phyloP scores from a whole-genome alignment of 495 filamentous ascomycete species.

The Aspergillus olivimuriae region DNA sequence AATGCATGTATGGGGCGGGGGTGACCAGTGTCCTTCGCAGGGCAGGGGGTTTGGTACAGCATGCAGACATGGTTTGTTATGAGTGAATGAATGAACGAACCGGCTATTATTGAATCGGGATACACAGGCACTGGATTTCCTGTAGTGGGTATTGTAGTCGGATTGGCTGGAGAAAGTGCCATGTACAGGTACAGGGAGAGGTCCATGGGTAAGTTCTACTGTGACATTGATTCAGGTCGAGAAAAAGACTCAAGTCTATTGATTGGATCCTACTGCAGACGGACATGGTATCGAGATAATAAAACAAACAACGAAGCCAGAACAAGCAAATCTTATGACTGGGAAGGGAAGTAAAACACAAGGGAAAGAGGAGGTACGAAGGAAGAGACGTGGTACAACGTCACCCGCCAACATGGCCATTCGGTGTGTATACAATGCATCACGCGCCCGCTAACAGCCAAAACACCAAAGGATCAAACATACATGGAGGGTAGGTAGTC shows the following conservation, averaged over 20 bases:
- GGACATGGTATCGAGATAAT: background rate
- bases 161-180: no score
- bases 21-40: background rate
- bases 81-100: constrained; percentile 41
- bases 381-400: no score
- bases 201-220: no score
- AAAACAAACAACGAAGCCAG: background rate
- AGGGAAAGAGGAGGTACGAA: no score
- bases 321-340: background rate
- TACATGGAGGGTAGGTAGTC: no score
- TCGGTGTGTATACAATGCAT: background rate
- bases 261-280: background rate
- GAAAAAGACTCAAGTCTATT: no score
- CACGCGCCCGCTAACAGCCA: background rate
- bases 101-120: constrained; percentile 10
- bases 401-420: no score
- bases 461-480: constrained; percentile 6
- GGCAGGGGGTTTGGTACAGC: background rate
- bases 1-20: no score
- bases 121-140: no score
- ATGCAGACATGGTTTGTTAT: constrained; percentile 26
- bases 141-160: no score
- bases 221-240: no score
- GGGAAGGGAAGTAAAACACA: background rate
- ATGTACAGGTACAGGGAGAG: no score